Base-by-base conservation (phyloP, 2,329 filamentous ascomycete genomes). In the Diplodia sapinea region DNA sequence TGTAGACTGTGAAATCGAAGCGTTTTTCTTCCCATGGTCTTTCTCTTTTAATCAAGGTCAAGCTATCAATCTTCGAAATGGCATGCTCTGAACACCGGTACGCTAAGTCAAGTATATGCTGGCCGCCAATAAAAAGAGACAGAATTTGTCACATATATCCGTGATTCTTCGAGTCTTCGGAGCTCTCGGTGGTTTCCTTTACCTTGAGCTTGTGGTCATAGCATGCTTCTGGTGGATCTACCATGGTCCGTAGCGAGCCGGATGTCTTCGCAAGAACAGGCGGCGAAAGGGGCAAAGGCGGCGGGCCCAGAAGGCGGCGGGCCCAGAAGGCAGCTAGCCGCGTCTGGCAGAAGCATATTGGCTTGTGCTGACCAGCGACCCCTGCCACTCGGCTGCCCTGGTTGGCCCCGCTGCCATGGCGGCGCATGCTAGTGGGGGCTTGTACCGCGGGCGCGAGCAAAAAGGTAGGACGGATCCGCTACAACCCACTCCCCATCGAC, bases 361-460 rank as follows among this genome's bases (percentile, higher is more conserved):
- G 40, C 40, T 43, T 15, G 13, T 8, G 36, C 55, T 6, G 38
- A 43, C 40, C 33, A n/a, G 4, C 12, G 40, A 33, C 12, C 57
- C 57, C 36, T 47, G 57, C 40, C 12, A 31, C 26, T 61, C 57
- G 26, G 57, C 57, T 20, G 23, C 20, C 20, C 40, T 61, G 57
- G 57, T 38, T 26, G 40, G 57, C 23, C 57, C 57, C 57, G 23
- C 40, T 33, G 29, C 6, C 31, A 33, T 6, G 31, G 31, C 6
- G 31, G 31, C 31, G 23, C 54, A 33, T 31, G 57, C 57, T 57
- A 47, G 57, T 40, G 57, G 57, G 57, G 40, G 23, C 57, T 61
- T 49, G 57, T 40, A 61, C 57, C 57, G 40, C 20, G 57, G 57
- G 31, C 57, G 38, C 40, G 12, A 49, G 57, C 57, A 61, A 61